Base-by-base conservation (phyloP, 345 rosid genomes). In the Arabis alpina region DNA sequence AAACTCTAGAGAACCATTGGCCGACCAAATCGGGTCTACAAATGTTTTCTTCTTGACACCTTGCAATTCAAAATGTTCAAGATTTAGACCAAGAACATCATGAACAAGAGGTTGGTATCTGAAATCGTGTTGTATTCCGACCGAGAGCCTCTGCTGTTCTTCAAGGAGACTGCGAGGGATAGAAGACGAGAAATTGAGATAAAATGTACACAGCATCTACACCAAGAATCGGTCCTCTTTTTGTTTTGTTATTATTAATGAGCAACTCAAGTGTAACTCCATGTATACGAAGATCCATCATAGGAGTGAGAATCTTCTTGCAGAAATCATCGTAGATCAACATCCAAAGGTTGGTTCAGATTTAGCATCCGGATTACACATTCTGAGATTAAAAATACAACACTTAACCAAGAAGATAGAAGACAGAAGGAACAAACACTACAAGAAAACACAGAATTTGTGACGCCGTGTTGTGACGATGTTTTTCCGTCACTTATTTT, bases 101-200 rank as follows among this genome's bases (percentile, higher is more conserved):
- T 91, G 97, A 70, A 91, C 94, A 55, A 88, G 88, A 0, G 94
- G 87, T n/a, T 84, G 72, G 72, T 91, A 91, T 81, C 94, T 76
- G 73, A 91, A 91, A 71, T 88, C 97, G 61, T 91, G 97, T 37
- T 88, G 95, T 51, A 91, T 84, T 51, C 87, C 94, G 23, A 84
- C 87, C 0, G 88, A 75, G 70, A 72, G n/a, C n/a, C n/a, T n/a
- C n/a, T n/a, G n/a, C n/a, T n/a, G n/a, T 68, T 84, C 84, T 76
- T 88, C 92, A 13, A 91, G 85, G n/a, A 88, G 82, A 0, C 82
- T 73, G 15, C 94, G 88, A 0, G 94, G 89, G 25, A 91, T 78
- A 0, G 90, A 82, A 6, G 89, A 84, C 0, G 91, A 88, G 82
- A 91, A 91, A 48, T 91, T 91, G 54, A 91, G 68, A 73, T 91